A percentile compares a stretch with the other conserved stretches of the same genome.
Conservation (phyloP, 2,329 filamentous ascomycete species). For the Neofusicoccum laricinum region DNA sequence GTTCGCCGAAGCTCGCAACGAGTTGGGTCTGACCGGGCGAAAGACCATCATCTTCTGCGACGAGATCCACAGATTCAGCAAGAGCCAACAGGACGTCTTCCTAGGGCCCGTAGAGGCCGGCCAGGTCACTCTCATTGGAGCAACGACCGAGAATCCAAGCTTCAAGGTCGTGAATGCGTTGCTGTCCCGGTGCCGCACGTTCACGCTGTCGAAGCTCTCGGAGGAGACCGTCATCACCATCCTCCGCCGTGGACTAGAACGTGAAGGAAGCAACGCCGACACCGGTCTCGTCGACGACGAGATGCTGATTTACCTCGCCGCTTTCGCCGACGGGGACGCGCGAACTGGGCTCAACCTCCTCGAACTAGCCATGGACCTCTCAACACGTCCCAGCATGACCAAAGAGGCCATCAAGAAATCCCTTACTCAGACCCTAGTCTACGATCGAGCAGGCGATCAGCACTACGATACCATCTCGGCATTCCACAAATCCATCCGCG, state of each 20-base stretch:
- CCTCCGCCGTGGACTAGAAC: conserved; percentile 67
- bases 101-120: conserved; percentile 88
- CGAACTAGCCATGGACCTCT: conserved; percentile 80
- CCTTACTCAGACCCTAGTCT: conserved; percentile 88
- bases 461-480: conserved; percentile 98
- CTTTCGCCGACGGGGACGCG: conserved; percentile 89
- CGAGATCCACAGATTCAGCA: conserved; percentile 90
- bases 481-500: conserved; percentile 93
- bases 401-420: conserved; percentile 74
- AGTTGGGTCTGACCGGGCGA: conserved; percentile 75
- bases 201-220: conserved; percentile 75
- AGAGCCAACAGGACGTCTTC: conserved; percentile 92
- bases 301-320: conserved; percentile 75
- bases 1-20: conserved; percentile 78
- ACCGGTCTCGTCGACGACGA: conserved; percentile 69
- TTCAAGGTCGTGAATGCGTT: conserved; percentile 90
- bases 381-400: conserved; percentile 62
- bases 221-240: conserved; percentile 72
- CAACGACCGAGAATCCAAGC: conserved; percentile 94
- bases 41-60: conserved; percentile 98
- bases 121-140: conserved; percentile 86
- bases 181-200: conserved; percentile 84
- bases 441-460: conserved; percentile 91
- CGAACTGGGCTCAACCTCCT: conserved; percentile 89
- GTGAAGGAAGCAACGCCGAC: conserved; percentile 47